A percentile compares a stretch with the other conserved stretches of the same genome.
phyloP scores from a whole-genome alignment of 176 grass and related monocot species.

The Coix lacrymajobi region DNA sequence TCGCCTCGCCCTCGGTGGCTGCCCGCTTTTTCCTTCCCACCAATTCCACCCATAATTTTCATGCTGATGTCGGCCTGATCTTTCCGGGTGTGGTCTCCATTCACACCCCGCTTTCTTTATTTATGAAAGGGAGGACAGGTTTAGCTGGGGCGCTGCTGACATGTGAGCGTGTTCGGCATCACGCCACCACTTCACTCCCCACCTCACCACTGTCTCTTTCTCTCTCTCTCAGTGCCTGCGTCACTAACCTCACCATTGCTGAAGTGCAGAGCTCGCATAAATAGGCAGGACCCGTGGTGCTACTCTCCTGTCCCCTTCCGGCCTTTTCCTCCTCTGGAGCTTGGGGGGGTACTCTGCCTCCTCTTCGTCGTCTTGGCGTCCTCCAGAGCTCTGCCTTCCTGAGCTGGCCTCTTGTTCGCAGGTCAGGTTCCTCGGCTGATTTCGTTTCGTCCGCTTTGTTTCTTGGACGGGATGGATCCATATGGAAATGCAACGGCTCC shows the following conservation, averaged over 20 bases:
- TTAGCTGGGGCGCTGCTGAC: slow-evolving; percentile 9
- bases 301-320: not conserved
- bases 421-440: slow-evolving; percentile 12
- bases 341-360: not conserved
- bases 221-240: slow-evolving; percentile 14
- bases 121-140: not conserved
- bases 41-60: slow-evolving; percentile 17
- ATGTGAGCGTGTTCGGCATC: slow-evolving; percentile 38
- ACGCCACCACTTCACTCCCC: slow-evolving; percentile 30
- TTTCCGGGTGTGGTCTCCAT: slow-evolving; percentile 21
- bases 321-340: not conserved
- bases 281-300: not conserved
- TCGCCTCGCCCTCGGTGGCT: not conserved
- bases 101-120: slow-evolving; percentile 7
- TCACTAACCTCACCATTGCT: slow-evolving; percentile 32
- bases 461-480: slow-evolving; percentile 27
- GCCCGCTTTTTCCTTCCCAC: not conserved
- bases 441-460: slow-evolving; percentile 1
- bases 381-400: not conserved
- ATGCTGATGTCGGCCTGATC: slow-evolving; percentile 33
- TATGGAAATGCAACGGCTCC: slow-evolving; percentile 11
- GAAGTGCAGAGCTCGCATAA: slow-evolving; percentile 28
- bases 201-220: not conserved
- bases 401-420: slow-evolving; percentile 33
- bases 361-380: not conserved